phyloP scores from a whole-genome alignment of 768 basidiomycete species.

The Suillus alpinus region DNA sequence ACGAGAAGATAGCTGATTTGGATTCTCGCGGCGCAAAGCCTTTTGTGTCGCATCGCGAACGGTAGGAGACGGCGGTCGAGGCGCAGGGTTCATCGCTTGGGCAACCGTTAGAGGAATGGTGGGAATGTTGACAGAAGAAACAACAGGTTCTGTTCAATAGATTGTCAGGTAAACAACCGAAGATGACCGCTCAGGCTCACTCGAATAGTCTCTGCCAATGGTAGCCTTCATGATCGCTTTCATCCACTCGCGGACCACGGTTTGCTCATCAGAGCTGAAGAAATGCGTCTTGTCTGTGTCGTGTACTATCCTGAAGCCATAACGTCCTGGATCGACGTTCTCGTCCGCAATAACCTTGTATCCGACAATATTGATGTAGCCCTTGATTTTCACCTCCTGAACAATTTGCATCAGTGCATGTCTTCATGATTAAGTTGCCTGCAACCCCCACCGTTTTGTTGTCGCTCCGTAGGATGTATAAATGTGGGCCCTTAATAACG shows the following conservation, averaged over 20 bases:
- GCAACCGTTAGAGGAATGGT: constrained; percentile 94
- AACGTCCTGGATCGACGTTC: constrained; percentile 86
- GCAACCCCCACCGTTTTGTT: constrained; percentile 41
- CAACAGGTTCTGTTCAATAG: constrained; percentile 68
- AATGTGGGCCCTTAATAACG: constrained; percentile 85
- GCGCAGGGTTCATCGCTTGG: constrained; percentile 94
- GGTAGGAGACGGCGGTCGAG: constrained; percentile 89
- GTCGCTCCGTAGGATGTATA: constrained; percentile 84
- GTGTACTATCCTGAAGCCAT: constrained; percentile 93
- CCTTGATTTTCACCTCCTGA: constrained; percentile 93
- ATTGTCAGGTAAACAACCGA: not conserved
- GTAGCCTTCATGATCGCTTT: constrained; percentile 99
- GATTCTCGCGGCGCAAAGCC: constrained; percentile 81
- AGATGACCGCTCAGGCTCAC: constrained; percentile 43
- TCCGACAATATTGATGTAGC: constrained; percentile 88
- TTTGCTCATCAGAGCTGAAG: constrained; percentile 90
- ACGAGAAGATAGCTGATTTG: constrained; percentile 74
- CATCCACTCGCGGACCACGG: constrained; percentile 94
- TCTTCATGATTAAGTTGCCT: not conserved
- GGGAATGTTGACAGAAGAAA: constrained; percentile 95
- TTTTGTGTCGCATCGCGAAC: constrained; percentile 87
- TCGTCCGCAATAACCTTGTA: constrained; percentile 94
- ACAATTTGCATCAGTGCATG: constrained; percentile 2
- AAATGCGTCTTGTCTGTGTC: constrained; percentile 83
- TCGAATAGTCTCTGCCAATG: constrained; percentile 88